phyloP scores from a whole-genome alignment of 345 rosid species.

The Citrus australasica region DNA sequence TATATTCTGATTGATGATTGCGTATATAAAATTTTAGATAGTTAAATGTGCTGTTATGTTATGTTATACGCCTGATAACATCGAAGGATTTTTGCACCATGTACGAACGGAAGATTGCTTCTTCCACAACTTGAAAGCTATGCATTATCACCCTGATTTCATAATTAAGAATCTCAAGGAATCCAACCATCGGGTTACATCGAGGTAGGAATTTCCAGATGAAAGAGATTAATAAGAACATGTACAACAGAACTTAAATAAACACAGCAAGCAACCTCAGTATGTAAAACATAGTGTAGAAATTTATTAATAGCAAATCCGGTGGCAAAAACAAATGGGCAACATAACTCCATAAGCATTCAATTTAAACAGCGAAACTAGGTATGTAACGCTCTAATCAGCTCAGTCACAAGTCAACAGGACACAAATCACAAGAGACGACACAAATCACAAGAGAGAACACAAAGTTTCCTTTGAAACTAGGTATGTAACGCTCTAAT shows the following conservation, averaged over 20 bases:
- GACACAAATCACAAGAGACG: too few relatives aligned
- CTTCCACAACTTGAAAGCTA: too few relatives aligned
- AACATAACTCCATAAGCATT: background rate
- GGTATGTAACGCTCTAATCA: background rate
- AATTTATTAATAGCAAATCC: background rate
- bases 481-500: background rate
- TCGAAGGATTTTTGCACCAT: too few relatives aligned
- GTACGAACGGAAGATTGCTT: too few relatives aligned
- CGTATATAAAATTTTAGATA: too few relatives aligned
- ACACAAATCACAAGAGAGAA: too few relatives aligned
- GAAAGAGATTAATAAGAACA: background rate
- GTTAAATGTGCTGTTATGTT: too few relatives aligned
- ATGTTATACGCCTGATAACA: too few relatives aligned
- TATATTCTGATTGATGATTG: too few relatives aligned
- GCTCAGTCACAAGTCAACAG: background rate
- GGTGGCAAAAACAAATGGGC: background rate
- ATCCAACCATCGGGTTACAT: background rate
- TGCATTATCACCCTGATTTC: too few relatives aligned
- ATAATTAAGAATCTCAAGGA: too few relatives aligned
- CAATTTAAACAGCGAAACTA: background rate
- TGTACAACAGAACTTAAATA: background rate
- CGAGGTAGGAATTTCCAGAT: background rate
- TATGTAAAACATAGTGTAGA: background rate
- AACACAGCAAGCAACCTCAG: background rate
- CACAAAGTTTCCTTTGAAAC: background rate